Evolutionary conservation across 768 basidiomycete genomes (phyloP), one percentile per base, ranked within the genome.

Genomic region (Sporobolomyces roseus): DNA sequence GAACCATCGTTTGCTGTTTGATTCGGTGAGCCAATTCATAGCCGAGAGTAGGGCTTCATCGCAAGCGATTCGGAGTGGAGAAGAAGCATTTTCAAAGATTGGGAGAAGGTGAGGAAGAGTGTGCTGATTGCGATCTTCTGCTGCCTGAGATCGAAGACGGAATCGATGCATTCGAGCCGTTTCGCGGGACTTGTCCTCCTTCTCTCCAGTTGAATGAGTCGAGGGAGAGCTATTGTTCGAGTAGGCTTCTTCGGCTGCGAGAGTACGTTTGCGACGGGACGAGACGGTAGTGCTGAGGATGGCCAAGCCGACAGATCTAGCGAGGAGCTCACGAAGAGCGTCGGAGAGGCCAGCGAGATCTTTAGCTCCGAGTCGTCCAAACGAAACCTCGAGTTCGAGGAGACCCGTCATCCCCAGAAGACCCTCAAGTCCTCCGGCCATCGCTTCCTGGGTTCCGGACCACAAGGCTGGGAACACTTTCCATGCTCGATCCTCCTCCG

Each of bases 31-130:
- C 77, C 77, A 80, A 7, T 65, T 60, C 27, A 78, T 75, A 9
- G 72, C 43, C 5, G 74, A 77, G 5, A 70, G 55, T 7, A 81
- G 63, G 0, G 73, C 74, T 4, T 53, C 59, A 7, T 69, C 63
- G 25, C 72, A 69, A 0, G 76, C 70, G 3, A 33, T 12, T 25
- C 79, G 74, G 1, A 81, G 71, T 0, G 64, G 54, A 5, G 55
- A 33, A 77, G 67, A 64, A n/a, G 65, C 58, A 1, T 30, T 9
- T 3, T 54, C 56, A 52, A 71, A 59, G n/a, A 79, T 62, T 2
- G 80, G 79, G 8, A 80, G 56, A 2, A 81, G 74, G 5, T 72
- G 66, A 21, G 68, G 66, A 17, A 80, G 71, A 48, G 69, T 71
- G 64, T 74, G 76, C 4, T 74, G 62, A 52, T 74, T 66, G 33